These are phyloP conservation scores for Neofusicoccum ribis DNA, from an alignment of 2,329 filamentous ascomycete species.

Conservation along the genomic window DNA sequence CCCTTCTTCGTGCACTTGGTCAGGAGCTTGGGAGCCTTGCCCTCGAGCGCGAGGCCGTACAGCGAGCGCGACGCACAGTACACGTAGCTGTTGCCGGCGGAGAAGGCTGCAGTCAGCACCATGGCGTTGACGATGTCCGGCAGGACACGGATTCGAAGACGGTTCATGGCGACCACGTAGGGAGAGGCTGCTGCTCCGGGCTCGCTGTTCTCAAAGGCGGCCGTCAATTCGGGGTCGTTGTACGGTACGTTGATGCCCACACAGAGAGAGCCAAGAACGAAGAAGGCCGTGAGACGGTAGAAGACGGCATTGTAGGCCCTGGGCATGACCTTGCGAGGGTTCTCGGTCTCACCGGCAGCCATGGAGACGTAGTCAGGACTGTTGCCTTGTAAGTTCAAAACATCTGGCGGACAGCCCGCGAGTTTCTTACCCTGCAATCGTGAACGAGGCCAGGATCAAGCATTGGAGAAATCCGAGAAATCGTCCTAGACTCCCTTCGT, in stretches of 20 bases:
- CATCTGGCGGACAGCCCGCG: constrained; percentile 66
- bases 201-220: constrained; percentile 58
- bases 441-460: constrained; percentile 68
- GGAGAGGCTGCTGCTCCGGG: constrained; percentile 65
- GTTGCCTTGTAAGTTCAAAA: neutral
- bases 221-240: constrained; percentile 60
- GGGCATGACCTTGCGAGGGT: constrained; percentile 73
- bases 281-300: constrained; percentile 67
- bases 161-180: constrained; percentile 51
- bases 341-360: constrained; percentile 71
- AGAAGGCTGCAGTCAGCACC: constrained; percentile 74
- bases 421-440: constrained; percentile 58
- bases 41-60: constrained; percentile 60
- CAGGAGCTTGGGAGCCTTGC: constrained; percentile 46
- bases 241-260: constrained; percentile 71
- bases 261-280: constrained; percentile 72
- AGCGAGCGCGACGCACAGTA: constrained; percentile 70
- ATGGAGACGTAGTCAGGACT: constrained; percentile 73
- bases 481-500: constrained; percentile 66
- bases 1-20: constrained; percentile 45
- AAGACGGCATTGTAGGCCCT: constrained; percentile 73
- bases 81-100: constrained; percentile 75
- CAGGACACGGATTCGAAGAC: constrained; percentile 47
- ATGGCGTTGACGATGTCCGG: constrained; percentile 72
- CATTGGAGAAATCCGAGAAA: constrained; percentile 77